Evolutionary conservation across 352 stramenopile genomes (phyloP), one percentile per base, ranked within the genome.

Genomic region (Globisporangium cystogenes): DNA sequence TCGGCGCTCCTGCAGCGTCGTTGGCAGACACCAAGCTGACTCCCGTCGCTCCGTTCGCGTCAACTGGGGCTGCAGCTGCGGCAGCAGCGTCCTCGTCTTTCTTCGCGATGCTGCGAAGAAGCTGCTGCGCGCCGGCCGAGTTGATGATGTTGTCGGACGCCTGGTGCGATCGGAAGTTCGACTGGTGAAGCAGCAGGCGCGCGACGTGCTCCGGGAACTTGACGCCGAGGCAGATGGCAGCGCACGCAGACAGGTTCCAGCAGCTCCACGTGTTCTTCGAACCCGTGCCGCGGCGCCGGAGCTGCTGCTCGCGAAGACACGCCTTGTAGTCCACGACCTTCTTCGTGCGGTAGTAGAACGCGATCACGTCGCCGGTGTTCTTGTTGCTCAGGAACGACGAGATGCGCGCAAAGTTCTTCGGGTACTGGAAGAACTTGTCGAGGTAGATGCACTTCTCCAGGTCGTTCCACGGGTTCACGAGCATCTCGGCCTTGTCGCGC

Each of bases 361-460:
- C 69, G 55, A 99, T 93, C 40, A 97, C 97, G 68, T 99, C 96
- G 33, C 93, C 91, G 0, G 96, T 98, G 0, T 86, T 96, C 60
- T 99, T 99, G 60, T 98, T 98, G 46, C 78, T 70, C 53, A 98
- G 61, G 39, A 85, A 97, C 6, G 89, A 95, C 20, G 96, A 90
- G 55, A 99, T 99, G 31, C 92, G 90, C 2, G 92, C 76, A 76
- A 99, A 99, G 51, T 99, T 98, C 67, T 99, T 99, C 1, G 97
- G 97, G 59, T 96, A 98, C 60, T 99, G 95, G 41, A 99, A 59
- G 64, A 99, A 99, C 51, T 98, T 97, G 80, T 99, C 96, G 24
- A 99, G 70, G 60, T 98, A 99, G 50, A 99, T 99, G 59, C 88
- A 98, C 64, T 99, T 99, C 71, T 99, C 97, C 48, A 99, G 70